These are phyloP conservation scores for Venturia pyrina DNA, from an alignment of 2,329 filamentous ascomycete species.

Conservation along the genomic window DNA sequence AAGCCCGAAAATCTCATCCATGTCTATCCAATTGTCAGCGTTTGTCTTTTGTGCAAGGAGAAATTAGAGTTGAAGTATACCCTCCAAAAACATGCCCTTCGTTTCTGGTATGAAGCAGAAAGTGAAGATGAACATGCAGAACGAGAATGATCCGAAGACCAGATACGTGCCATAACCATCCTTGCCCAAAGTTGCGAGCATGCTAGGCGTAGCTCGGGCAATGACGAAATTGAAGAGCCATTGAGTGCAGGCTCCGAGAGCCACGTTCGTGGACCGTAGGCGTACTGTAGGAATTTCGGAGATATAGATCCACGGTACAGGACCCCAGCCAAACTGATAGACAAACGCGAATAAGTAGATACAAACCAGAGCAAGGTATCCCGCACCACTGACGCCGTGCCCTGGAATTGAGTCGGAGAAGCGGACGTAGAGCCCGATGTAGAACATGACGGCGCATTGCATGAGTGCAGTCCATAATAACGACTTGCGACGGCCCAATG, in stretches of 20 bases:
- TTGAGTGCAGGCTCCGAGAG: constrained; percentile 57
- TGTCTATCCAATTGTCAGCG: constrained; percentile 19
- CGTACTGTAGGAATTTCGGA: constrained; percentile 60
- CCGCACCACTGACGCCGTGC: constrained; percentile 49
- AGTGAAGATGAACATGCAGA: constrained; percentile 54
- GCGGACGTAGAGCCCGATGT: constrained; percentile 62
- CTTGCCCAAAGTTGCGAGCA: constrained; percentile 48
- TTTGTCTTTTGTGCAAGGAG: not conserved
- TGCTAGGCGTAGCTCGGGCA: constrained; percentile 55
- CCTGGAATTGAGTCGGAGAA: constrained; percentile 48
- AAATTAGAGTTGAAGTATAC: not conserved
- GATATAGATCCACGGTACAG: constrained; percentile 63
- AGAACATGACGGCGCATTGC: constrained; percentile 54
- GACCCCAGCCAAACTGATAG: constrained; percentile 56
- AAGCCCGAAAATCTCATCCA: constrained; percentile 57
- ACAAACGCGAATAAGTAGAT: constrained; percentile 63
- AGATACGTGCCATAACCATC: constrained; percentile 52
- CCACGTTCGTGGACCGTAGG: constrained; percentile 56
- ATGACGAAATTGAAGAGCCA: constrained; percentile 70
- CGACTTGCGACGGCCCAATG: constrained; percentile 53
- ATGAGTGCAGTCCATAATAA: constrained; percentile 56
- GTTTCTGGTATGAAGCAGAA: constrained; percentile 65
- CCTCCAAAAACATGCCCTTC: constrained; percentile 40
- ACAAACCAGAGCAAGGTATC: constrained; percentile 59
- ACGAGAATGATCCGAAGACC: constrained; percentile 57